A percentile compares a stretch with the other conserved stretches of the same genome.
These are phyloP conservation scores for Penstemon newberryi DNA, from an alignment of 257 asterid species.

Conservation along the genomic window DNA sequence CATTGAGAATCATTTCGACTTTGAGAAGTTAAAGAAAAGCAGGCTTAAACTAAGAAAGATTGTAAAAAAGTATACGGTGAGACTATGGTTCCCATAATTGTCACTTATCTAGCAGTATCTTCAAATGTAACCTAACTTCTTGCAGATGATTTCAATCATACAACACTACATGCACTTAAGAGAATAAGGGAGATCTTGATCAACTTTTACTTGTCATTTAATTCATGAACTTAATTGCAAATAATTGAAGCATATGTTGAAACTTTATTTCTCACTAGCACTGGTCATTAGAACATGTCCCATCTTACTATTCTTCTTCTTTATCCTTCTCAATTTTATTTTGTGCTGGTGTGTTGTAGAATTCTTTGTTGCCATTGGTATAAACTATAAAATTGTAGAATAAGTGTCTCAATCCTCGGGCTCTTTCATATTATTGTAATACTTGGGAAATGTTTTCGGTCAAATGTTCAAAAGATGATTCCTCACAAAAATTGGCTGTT, in stretches of 20 bases:
- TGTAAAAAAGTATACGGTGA: constrained; percentile 40
- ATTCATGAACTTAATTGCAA: no score
- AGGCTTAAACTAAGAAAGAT: constrained; percentile 78
- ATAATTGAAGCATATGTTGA: no score
- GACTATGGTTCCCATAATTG: constrained; percentile 25
- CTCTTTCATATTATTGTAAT: no score
- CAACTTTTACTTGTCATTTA: no score
- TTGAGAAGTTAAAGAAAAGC: constrained; percentile 66
- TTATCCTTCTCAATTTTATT: not conserved
- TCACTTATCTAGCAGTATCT: not conserved
- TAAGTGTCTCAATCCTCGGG: no score
- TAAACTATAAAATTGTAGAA: no score
- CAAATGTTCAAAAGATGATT: not conserved
- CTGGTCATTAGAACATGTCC: not conserved
- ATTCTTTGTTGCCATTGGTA: not conserved
- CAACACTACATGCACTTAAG: not conserved
- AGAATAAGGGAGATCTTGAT: not conserved
- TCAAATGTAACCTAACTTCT: not conserved
- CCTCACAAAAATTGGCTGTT: not conserved
- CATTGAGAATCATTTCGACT: constrained; percentile 47
- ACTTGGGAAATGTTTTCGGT: not conserved
- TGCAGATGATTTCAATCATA: not conserved
- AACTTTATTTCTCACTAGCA: no score
- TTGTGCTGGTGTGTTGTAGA: not conserved
- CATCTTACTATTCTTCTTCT: not conserved